These are phyloP conservation scores for Lodderomyces elongisporus DNA, from an alignment of 1,139 yeast genomes.

Conservation along the genomic window DNA sequence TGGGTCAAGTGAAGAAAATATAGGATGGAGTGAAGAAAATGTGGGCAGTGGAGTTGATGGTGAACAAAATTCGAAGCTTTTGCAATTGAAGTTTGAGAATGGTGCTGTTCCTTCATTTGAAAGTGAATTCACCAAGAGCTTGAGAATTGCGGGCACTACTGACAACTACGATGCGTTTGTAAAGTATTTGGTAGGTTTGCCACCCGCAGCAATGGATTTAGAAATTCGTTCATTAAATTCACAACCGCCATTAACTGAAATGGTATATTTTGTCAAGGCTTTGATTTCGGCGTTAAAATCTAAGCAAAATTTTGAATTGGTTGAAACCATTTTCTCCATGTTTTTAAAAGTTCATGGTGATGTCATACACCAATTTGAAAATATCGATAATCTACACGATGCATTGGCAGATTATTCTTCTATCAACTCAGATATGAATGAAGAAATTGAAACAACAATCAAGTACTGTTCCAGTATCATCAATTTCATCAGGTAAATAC, in stretches of 20 bases:
- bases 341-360: constrained; percentile 80
- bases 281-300: constrained; percentile 52
- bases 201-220: constrained; percentile 79
- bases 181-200: constrained; percentile 48
- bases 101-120: constrained; percentile 48
- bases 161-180: constrained; percentile 49
- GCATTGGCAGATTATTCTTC: constrained; percentile 41
- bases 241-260: constrained; percentile 59
- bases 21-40: constrained; percentile 25
- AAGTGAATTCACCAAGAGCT: constrained; percentile 64
- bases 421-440: constrained; percentile 36
- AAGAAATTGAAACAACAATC: constrained; percentile 59
- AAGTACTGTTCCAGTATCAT: constrained; percentile 85
- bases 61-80: constrained; percentile 22
- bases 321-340: constrained; percentile 75
- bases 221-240: constrained; percentile 79
- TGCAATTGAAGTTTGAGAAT: constrained; percentile 19
- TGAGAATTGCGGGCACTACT: constrained; percentile 47
- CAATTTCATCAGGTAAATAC: constrained; percentile 42
- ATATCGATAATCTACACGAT: constrained; percentile 29
- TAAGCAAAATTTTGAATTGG: constrained; percentile 64
- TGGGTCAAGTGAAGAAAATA: no score
- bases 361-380: constrained; percentile 50
- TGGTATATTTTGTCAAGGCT: constrained; percentile 61
- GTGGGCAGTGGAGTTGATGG: constrained; percentile 19